Percentiles rank a stretch among this genome's conserved stretches.
Evolutionary conservation across 2,329 filamentous ascomycete genomes (phyloP).

Genomic region (Beauveria bassiana): DNA sequence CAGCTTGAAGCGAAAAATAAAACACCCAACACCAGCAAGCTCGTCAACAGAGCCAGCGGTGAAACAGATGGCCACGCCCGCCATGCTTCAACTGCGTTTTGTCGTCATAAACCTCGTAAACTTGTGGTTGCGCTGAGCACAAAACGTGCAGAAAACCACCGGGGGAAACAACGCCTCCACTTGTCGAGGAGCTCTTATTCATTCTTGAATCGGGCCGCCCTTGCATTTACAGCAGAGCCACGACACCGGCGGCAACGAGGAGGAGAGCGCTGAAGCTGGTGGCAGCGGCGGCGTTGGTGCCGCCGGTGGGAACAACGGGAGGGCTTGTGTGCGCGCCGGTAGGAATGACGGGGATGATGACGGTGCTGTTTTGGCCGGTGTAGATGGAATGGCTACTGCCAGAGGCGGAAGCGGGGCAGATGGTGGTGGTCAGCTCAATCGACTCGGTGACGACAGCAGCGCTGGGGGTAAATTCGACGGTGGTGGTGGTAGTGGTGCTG

Average conservation of each 20-base stretch:
- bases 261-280: slow-evolving; percentile 30
- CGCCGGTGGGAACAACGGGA: slow-evolving; percentile 17
- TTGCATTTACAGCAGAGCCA: slow-evolving; percentile 27
- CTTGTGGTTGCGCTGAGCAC: slow-evolving; percentile 24
- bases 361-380: slow-evolving; percentile 27
- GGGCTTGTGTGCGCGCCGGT: slow-evolving; percentile 15
- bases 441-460: slow-evolving; percentile 15
- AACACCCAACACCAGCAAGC: not conserved
- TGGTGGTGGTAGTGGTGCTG: slow-evolving; percentile 6
- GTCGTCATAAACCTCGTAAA: slow-evolving; percentile 24
- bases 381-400: slow-evolving; percentile 22
- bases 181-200: slow-evolving; percentile 17
- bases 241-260: slow-evolving; percentile 26
- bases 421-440: slow-evolving; percentile 20
- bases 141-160: slow-evolving; percentile 10
- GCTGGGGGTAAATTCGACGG: slow-evolving; percentile 7
- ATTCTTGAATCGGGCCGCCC: not conserved
- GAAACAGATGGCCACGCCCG: slow-evolving; percentile 5
- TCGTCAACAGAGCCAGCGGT: not conserved
- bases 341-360: slow-evolving; percentile 17
- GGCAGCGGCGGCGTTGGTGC: slow-evolving; percentile 21
- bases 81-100: not conserved
- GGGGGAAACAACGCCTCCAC: slow-evolving; percentile 17
- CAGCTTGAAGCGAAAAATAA: not conserved
- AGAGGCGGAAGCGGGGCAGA: slow-evolving; percentile 17